These are phyloP conservation scores for Puya raimondii DNA, from an alignment of 176 grass and related monocot species.

Conservation along the genomic window DNA sequence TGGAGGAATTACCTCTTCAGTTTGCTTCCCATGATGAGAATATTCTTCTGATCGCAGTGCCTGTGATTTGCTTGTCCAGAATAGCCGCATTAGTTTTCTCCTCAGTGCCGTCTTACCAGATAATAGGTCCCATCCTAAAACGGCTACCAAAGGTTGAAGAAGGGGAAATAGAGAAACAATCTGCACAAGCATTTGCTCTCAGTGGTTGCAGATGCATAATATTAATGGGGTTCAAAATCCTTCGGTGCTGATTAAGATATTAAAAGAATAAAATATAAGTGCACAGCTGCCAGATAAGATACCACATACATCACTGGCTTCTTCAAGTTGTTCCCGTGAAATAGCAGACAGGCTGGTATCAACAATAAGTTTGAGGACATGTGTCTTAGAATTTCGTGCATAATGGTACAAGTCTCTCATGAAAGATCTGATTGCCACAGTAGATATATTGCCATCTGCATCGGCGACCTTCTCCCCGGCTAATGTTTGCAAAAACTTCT, in stretches of 20 bases:
- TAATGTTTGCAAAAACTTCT: constrained; percentile 74
- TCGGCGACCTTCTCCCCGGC: constrained; percentile 25
- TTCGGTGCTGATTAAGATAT: background rate
- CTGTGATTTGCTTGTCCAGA: constrained; percentile 96
- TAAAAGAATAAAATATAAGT: background rate
- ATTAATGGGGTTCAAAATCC: constrained; percentile 11
- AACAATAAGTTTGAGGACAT: constrained; percentile 66
- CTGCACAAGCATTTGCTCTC: constrained; percentile 35
- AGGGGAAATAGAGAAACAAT: constrained; percentile 76
- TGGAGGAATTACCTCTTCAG: constrained; percentile 49
- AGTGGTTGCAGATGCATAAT: constrained; percentile 22
- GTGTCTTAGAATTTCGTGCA: constrained; percentile 60
- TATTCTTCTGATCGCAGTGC: constrained; percentile 63
- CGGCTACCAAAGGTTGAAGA: constrained; percentile 85
- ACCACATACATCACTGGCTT: constrained; percentile 69
- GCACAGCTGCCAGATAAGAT: background rate
- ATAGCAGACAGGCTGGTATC: constrained; percentile 76
- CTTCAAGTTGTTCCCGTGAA: constrained; percentile 62
- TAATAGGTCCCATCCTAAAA: constrained; percentile 90
- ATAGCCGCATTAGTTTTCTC: constrained; percentile 73
- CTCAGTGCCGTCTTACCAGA: constrained; percentile 71
- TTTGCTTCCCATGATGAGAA: constrained; percentile 49
- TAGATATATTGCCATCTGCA: constrained; percentile 21
- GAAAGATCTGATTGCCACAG: constrained; percentile 42
- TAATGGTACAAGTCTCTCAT: constrained; percentile 88